Evolutionary conservation across 306 rosid genomes (phyloP).

Genomic region (Mimosa pudica): DNA sequence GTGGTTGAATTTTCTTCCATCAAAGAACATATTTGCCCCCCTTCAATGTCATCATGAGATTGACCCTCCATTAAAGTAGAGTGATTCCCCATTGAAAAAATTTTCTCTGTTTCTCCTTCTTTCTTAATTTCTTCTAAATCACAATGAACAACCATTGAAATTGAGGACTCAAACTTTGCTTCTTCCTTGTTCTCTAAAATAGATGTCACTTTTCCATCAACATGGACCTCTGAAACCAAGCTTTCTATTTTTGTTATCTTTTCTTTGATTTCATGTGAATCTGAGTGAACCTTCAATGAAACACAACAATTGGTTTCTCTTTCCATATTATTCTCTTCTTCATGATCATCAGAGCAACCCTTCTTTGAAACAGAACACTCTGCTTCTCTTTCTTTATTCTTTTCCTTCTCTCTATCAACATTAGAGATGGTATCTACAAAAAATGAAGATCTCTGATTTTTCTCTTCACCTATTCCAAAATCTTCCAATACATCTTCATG

Average conservation of each 20-base stretch:
- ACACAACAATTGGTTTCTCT: slow-evolving; percentile 30
- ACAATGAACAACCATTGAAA: slow-evolving; percentile 14
- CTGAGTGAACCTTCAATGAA: slow-evolving; percentile 14
- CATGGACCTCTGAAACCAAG: slow-evolving; percentile 9
- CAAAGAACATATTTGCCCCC: neutral
- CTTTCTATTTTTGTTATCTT: slow-evolving; percentile 14
- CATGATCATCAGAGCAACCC: neutral
- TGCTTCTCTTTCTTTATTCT: slow-evolving; percentile 15
- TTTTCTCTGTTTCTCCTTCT: slow-evolving; percentile 23
- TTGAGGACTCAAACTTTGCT: slow-evolving; percentile 22
- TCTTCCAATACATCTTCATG: slow-evolving; percentile 14
- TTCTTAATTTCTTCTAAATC: neutral
- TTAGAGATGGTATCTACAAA: neutral
- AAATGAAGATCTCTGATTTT: slow-evolving; percentile 25
- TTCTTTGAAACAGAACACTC: slow-evolving; percentile 8
- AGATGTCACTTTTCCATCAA: slow-evolving; percentile 15
- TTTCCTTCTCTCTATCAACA: slow-evolving; percentile 3
- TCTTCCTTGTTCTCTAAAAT: neutral
- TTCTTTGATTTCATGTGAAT: neutral
- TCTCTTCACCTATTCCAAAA: neutral
- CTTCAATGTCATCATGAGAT: neutral
- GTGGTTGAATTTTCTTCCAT: slow-evolving; percentile 27
- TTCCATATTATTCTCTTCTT: slow-evolving; percentile 3
- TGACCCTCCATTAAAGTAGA: slow-evolving; percentile 3
- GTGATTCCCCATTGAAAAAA: neutral